phyloP scores from a whole-genome alignment of 2,329 filamentous ascomycete genomes.

The Davidsoniella australis region DNA sequence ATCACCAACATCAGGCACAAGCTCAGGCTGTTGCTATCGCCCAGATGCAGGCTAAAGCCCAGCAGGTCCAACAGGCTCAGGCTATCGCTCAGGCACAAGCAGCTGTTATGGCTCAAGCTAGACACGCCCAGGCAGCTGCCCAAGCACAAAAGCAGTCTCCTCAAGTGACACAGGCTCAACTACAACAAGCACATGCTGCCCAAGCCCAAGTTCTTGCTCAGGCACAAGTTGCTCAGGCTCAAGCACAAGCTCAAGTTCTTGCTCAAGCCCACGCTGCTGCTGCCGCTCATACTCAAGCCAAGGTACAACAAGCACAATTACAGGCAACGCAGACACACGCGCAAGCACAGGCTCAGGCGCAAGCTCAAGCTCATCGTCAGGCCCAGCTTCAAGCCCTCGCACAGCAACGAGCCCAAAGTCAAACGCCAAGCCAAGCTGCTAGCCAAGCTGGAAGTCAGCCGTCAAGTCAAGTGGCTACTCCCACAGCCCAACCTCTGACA shows the following conservation, averaged over 20 bases:
- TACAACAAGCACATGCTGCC: constrained; percentile 16
- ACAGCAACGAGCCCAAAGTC: constrained; percentile 12
- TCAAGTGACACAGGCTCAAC: constrained; percentile 16
- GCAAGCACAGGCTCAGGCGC: constrained; percentile 9
- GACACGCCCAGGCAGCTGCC: constrained; percentile 17
- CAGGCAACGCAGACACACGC: constrained; percentile 12
- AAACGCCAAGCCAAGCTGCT: not conserved
- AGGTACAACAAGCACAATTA: constrained; percentile 13
- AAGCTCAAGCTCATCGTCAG: constrained; percentile 12
- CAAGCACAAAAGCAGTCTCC: constrained; percentile 15
- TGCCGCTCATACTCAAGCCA: constrained; percentile 8
- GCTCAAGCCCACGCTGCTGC: constrained; percentile 5
- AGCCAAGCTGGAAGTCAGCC: not conserved
- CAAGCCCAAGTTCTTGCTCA: constrained; percentile 17
- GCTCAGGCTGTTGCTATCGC: constrained; percentile 16
- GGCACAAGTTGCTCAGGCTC: constrained; percentile 4
- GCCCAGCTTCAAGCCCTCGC: constrained; percentile 12
- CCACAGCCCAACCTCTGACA: too few species aligned
- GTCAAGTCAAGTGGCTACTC: not conserved
- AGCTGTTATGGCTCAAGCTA: constrained; percentile 14
- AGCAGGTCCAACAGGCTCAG: constrained; percentile 8
- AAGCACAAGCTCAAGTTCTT: constrained; percentile 10
- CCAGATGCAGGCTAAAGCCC: constrained; percentile 6
- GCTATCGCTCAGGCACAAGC: constrained; percentile 13
- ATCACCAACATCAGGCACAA: constrained; percentile 12